These are phyloP conservation scores for Lactarius pseudohatsudake DNA, from an alignment of 768 basidiomycete genomes.

Conservation along the genomic window DNA sequence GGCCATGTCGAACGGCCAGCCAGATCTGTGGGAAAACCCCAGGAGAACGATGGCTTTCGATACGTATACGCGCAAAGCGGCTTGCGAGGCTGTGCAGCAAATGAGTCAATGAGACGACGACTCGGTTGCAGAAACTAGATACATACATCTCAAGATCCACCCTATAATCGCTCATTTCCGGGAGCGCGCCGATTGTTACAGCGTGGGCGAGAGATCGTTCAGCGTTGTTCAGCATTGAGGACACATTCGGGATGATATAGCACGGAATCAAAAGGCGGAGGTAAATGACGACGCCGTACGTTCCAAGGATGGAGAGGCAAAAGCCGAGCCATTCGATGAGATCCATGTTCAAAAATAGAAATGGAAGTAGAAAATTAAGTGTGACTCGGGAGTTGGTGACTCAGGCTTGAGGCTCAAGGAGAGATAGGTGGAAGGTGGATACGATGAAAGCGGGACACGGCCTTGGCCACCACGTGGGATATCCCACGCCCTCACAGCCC, in stretches of 20 bases:
- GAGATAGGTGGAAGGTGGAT: not conserved
- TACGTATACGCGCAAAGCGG: not conserved
- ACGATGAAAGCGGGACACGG: not conserved
- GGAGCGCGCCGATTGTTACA: not conserved
- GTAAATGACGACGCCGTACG: not conserved
- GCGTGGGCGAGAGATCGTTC: not conserved
- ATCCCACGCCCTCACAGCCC: slow-evolving; percentile 5
- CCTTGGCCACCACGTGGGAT: not conserved
- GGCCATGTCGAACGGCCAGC: not conserved
- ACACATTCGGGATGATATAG: not conserved
- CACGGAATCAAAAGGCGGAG: not conserved
- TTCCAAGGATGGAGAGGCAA: not conserved
- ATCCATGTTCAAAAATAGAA: slow-evolving; percentile 1
- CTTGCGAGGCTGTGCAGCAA: not conserved
- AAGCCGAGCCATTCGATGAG: not conserved
- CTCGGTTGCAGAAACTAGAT: not conserved
- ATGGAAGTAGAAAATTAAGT: not conserved
- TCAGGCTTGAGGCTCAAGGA: not conserved
- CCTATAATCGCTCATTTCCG: not conserved
- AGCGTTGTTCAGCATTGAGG: not conserved
- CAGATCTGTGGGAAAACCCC: slow-evolving; percentile 1
- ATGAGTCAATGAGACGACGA: not conserved
- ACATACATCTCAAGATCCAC: not conserved
- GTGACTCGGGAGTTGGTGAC: not conserved
- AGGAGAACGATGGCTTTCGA: slow-evolving; percentile 1